Percentiles rank a stretch among this genome's conserved stretches.
These are phyloP conservation scores for Phytophthora uliginosa DNA, from an alignment of 352 stramenopile species.

Conservation along the genomic window DNA sequence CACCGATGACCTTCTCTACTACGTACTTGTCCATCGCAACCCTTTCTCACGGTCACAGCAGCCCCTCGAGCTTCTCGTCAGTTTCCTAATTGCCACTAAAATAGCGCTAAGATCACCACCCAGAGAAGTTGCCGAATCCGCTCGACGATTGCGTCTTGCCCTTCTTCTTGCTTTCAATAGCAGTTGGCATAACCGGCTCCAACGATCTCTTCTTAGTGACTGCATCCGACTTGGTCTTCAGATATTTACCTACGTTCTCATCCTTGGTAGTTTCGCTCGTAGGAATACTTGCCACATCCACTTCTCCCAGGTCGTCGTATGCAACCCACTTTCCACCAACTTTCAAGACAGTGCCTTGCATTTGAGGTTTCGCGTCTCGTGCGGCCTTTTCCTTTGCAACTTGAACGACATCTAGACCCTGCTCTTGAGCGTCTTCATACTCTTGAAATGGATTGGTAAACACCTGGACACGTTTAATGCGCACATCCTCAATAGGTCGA, in stretches of 20 bases:
- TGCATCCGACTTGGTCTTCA: conserved; percentile 42
- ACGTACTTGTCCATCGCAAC: conserved; percentile 83
- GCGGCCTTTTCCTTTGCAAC: conserved; percentile 61
- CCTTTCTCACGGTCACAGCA: background rate
- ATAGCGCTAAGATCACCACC: conserved; percentile 56
- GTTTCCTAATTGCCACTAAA: conserved; percentile 16
- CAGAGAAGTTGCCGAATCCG: conserved; percentile 85
- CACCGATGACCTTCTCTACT: conserved; percentile 85
- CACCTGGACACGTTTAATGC: conserved; percentile 83
- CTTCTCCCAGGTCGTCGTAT: conserved; percentile 75
- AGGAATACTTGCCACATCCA: conserved; percentile 60
- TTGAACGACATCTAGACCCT: conserved; percentile 69
- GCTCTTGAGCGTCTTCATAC: conserved; percentile 69
- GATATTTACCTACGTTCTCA: conserved; percentile 78
- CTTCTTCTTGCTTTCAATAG: conserved; percentile 85
- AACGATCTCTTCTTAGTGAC: conserved; percentile 36
- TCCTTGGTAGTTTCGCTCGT: conserved; percentile 52
- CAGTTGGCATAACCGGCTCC: conserved; percentile 43
- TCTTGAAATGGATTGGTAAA: conserved; percentile 93
- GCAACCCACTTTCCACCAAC: conserved; percentile 83
- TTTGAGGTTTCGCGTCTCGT: conserved; percentile 53
- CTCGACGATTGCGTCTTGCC: conserved; percentile 55
- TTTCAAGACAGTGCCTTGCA: conserved; percentile 85
- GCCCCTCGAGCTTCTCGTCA: background rate
- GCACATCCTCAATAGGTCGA: conserved; percentile 85